Evolutionary conservation across 176 grass and related monocot genomes (phyloP).

Genomic region (Oryza meyeriana): DNA sequence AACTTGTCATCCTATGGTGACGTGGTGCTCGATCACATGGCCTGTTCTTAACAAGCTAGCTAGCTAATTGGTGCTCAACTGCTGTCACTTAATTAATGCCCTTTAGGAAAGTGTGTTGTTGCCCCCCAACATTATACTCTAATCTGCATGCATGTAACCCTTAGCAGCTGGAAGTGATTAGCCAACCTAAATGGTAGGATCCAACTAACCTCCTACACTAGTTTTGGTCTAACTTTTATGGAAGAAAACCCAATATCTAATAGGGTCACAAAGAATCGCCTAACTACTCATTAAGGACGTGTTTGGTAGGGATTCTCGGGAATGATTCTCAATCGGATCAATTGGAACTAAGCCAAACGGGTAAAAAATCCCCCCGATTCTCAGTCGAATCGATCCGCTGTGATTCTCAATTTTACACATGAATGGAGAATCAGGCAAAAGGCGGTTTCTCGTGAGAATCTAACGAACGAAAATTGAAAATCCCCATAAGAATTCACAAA

Average conservation of each 20-base stretch:
- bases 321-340: too few species aligned
- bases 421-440: too few species aligned
- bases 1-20: too few species aligned
- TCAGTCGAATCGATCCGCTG: too few species aligned
- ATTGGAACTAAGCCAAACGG: too few species aligned
- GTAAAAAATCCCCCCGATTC: too few species aligned
- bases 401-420: too few species aligned
- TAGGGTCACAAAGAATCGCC: not conserved
- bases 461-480: too few species aligned
- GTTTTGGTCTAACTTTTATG: slow-evolving; percentile 20
- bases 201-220: slow-evolving; percentile 37
- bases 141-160: not conserved
- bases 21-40: not conserved
- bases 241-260: not conserved
- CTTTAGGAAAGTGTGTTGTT: not conserved
- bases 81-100: not conserved
- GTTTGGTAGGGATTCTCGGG: too few species aligned
- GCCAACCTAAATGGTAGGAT: slow-evolving; percentile 38
- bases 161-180: slow-evolving; percentile 5
- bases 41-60: not conserved
- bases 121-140: not conserved
- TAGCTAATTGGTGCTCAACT: not conserved
- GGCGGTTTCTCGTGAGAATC: too few species aligned
- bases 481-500: too few species aligned
- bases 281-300: too few species aligned